phyloP scores from a whole-genome alignment of 2,329 filamentous ascomycete genomes.

The Pseudonectria foliicola region DNA sequence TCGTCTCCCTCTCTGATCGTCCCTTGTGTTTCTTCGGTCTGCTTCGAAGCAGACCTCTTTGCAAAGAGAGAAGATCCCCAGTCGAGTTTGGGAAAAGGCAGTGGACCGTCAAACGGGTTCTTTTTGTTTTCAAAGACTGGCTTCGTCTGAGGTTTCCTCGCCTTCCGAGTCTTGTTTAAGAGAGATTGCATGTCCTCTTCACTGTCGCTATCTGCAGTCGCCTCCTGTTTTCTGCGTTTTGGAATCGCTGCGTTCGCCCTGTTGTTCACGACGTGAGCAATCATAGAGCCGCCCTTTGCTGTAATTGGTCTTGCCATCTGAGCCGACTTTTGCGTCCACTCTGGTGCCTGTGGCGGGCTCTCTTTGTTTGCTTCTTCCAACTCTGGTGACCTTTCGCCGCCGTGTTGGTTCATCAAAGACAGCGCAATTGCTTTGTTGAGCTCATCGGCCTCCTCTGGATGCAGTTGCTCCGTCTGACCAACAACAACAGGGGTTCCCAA shows the following conservation, averaged over 20 bases:
- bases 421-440: constrained; percentile 76
- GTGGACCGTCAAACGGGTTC: constrained; percentile 65
- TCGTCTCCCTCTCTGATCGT: constrained; percentile 15
- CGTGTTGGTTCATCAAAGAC: constrained; percentile 64
- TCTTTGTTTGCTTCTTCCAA: constrained; percentile 44
- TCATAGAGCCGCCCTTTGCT: constrained; percentile 49
- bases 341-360: constrained; percentile 36
- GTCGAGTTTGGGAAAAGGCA: constrained; percentile 85
- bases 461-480: constrained; percentile 30
- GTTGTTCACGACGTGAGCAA: constrained; percentile 69
- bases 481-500: constrained; percentile 12
- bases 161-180: constrained; percentile 61
- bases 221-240: constrained; percentile 25
- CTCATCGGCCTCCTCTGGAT: constrained; percentile 48
- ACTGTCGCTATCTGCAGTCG: constrained; percentile 52
- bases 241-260: constrained; percentile 56
- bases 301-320: constrained; percentile 43
- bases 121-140: constrained; percentile 44
- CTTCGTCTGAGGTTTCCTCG: constrained; percentile 39
- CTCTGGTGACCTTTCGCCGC: constrained; percentile 27
- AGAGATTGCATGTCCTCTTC: constrained; percentile 76
- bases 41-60: constrained; percentile 28
- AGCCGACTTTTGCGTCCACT: constrained; percentile 51
- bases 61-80: constrained; percentile 56
- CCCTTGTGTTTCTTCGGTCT: constrained; percentile 16